Base-by-base conservation (phyloP, 495 filamentous ascomycete species). In the Trichocladium uniseriatum region DNA sequence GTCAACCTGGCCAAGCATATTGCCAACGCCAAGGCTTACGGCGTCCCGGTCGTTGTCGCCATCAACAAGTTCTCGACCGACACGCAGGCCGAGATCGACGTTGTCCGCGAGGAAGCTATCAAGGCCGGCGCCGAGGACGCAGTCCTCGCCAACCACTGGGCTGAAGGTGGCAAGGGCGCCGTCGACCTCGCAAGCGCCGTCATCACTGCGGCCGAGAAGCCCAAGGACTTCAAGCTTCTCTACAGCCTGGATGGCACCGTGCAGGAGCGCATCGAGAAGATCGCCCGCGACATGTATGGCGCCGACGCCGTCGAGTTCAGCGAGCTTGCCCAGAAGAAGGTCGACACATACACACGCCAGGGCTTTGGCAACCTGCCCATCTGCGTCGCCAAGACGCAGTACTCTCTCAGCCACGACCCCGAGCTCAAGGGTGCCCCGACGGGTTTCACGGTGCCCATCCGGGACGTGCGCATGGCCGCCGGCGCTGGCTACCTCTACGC, bases 331-430 rank as follows among this genome's bases (percentile, higher is more conserved):
- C 89, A 92, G 72, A 86, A 87, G 71, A 96, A 98, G 77, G 83
- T 96, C 53, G 89, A 96, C 60, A 87, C 81, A 19, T 98, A 98
- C 72, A 87, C 82, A 14, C 80, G 83, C 63, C 92, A 97, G 68
- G 92, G 90, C 34, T 92, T 94, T 59, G 80, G 82, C 9, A 87
- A 94, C 58, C 75, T 97, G 51, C 92, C 92, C 3, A 95, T 96
- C 65, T 97, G 91, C 68, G 82, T 96, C 51, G 90, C 91, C 49
- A 98, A 97, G 80, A 96, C 92, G 35, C 92, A 98, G 68, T 98
- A 98, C 69, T 94, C 87, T 19, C 80, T 98, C 53, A 91, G 85
- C 62, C 92, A 97, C 61, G 92, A 98, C 64, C 84, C 89, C 11
- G 79, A 83, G 18, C 76, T 98, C 52, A 98, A 98, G 73, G 92